A percentile compares a stretch with the other conserved stretches of the same genome.
These are phyloP conservation scores for Paecilomyces niveus DNA, from an alignment of 2,329 filamentous ascomycete genomes.

Conservation along the genomic window DNA sequence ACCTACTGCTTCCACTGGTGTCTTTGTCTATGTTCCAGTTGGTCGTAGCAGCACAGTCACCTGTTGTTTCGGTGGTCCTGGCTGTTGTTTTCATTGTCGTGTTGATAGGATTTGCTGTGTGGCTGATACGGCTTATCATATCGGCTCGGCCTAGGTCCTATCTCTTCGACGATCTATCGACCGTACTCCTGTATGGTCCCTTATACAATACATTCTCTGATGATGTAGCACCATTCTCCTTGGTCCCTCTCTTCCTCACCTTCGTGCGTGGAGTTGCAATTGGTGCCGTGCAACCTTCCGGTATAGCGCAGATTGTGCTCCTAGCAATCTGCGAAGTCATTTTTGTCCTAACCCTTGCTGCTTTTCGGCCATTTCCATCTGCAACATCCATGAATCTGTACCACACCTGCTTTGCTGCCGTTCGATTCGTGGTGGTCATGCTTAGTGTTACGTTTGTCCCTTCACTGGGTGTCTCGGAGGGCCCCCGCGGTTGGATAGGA, in stretches of 20 bases:
- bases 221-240: slow-evolving; percentile 80
- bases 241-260: slow-evolving; percentile 78
- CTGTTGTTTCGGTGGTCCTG: slow-evolving; percentile 63
- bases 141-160: slow-evolving; percentile 74
- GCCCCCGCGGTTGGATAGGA: slow-evolving; percentile 86
- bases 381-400: slow-evolving; percentile 97
- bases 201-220: slow-evolving; percentile 98
- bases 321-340: slow-evolving; percentile 93
- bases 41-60: slow-evolving; percentile 63
- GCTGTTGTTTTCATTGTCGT: slow-evolving; percentile 68
- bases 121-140: slow-evolving; percentile 75
- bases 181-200: slow-evolving; percentile 81
- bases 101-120: slow-evolving; percentile 65
- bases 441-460: slow-evolving; percentile 80
- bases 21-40: slow-evolving; percentile 87
- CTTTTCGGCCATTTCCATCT: slow-evolving; percentile 82
- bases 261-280: slow-evolving; percentile 83
- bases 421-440: slow-evolving; percentile 69
- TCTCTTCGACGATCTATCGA: slow-evolving; percentile 88
- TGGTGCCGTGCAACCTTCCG: slow-evolving; percentile 85
- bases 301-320: slow-evolving; percentile 85
- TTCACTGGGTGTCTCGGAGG: slow-evolving; percentile 68
- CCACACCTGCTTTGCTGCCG: slow-evolving; percentile 72
- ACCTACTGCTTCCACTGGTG: slow-evolving; percentile 80
- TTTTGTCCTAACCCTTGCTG: slow-evolving; percentile 75